phyloP scores from a whole-genome alignment of 495 filamentous ascomycete genomes.

The Podospora sp. region DNA sequence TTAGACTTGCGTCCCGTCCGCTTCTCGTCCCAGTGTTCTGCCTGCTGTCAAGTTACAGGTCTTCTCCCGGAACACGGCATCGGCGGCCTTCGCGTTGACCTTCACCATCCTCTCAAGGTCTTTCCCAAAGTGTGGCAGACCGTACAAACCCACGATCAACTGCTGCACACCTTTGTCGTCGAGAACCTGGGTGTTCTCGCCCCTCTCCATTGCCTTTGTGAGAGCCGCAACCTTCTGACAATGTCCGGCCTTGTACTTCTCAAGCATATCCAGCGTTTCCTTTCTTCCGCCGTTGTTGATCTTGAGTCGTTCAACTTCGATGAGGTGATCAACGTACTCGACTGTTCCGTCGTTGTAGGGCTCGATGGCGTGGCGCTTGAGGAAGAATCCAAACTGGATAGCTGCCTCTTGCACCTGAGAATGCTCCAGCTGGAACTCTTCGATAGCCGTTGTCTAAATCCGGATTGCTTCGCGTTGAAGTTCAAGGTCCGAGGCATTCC shows the following conservation, averaged over 20 bases:
- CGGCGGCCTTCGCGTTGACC: not conserved
- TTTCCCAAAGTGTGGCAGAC: not conserved
- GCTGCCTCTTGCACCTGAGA: conserved; percentile 38
- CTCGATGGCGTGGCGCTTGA: conserved; percentile 43
- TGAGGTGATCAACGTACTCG: conserved; percentile 43
- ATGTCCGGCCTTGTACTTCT: conserved; percentile 18
- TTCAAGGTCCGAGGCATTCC: not conserved
- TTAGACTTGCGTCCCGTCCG: not conserved
- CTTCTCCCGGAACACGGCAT: not conserved
- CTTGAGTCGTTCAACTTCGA: conserved; percentile 28
- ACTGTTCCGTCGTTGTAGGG: conserved; percentile 45
- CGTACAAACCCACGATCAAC: not conserved
- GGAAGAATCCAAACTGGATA: conserved; percentile 42
- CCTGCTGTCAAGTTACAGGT: not conserved
- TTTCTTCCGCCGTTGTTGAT: conserved; percentile 2
- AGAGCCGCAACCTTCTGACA: conserved; percentile 5
- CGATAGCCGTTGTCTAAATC: conserved; percentile 18
- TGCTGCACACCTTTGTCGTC: conserved; percentile 2
- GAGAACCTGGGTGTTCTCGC: not conserved
- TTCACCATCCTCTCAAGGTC: not conserved
- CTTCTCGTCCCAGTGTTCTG: not conserved
- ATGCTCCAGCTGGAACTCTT: conserved; percentile 38
- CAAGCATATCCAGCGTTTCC: conserved; percentile 8
- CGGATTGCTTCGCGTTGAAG: conserved; percentile 17
- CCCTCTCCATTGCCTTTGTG: conserved; percentile 14